Evolutionary conservation across 805 yeast genomes (phyloP).

Genomic region (Candida piceae): DNA sequence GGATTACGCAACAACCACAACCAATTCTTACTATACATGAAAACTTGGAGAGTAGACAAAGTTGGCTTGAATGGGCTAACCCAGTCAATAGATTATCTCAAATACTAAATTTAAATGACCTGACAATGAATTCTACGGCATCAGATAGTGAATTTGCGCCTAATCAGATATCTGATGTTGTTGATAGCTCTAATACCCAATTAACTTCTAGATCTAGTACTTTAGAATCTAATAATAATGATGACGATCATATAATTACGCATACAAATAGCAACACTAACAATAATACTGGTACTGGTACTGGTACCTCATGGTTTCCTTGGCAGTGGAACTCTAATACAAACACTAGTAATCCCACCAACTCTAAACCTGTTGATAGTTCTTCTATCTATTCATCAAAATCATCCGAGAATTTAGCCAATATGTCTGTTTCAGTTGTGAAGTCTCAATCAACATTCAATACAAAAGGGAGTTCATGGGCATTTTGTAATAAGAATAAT

Average conservation of each 20-base stretch:
- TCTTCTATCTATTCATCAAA: constrained; percentile 14
- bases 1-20: too few relatives aligned
- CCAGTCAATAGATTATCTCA: not conserved
- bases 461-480: constrained; percentile 27
- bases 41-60: not conserved
- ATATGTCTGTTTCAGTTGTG: constrained; percentile 21
- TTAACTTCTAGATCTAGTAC: constrained; percentile 1
- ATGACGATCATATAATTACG: too few relatives aligned
- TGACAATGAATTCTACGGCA: not conserved
- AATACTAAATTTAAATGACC: not conserved
- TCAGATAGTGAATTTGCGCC: not conserved
- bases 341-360: not conserved
- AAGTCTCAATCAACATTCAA: constrained; percentile 14
- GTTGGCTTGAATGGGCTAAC: constrained; percentile 1
- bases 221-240: not conserved
- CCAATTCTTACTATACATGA: not conserved
- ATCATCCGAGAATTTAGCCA: constrained; percentile 18
- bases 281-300: not conserved
- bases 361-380: constrained; percentile 1
- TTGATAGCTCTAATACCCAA: constrained; percentile 2
- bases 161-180: constrained; percentile 9
- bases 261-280: too few relatives aligned
- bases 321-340: constrained; percentile 15
- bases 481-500: constrained; percentile 12
- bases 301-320: constrained; percentile 10